A percentile compares a stretch with the other conserved stretches of the same genome.
phyloP scores from a whole-genome alignment of 208 protist species.

The Wallacemonas sp. region DNA sequence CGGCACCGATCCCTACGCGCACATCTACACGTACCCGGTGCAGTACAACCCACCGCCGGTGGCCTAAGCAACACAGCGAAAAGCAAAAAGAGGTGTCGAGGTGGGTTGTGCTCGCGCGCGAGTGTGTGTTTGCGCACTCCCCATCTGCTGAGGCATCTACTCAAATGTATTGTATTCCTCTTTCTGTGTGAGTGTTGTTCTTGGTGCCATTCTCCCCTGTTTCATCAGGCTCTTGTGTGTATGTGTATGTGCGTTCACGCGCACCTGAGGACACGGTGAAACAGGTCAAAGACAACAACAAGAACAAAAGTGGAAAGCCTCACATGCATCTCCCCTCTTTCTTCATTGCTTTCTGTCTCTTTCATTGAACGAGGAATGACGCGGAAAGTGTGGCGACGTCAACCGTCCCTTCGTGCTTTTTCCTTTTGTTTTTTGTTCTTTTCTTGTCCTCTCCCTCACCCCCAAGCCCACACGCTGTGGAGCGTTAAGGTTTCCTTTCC shows the following conservation, averaged over 20 bases:
- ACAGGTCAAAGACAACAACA: too few species aligned
- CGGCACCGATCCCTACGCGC: constrained; percentile 74
- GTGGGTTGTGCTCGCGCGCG: background rate
- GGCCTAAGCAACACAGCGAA: constrained; percentile 21
- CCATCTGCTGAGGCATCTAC: too few species aligned
- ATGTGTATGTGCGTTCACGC: constrained; percentile 11
- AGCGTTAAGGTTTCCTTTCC: too few species aligned
- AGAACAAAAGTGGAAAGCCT: constrained; percentile 15
- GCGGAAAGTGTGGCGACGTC: too few species aligned
- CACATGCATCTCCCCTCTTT: background rate
- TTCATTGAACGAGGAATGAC: too few species aligned
- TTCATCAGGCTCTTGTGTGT: background rate
- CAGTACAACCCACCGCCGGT: constrained; percentile 70
- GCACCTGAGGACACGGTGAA: too few species aligned
- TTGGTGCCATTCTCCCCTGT: too few species aligned
- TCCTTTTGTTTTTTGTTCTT: constrained; percentile 29
- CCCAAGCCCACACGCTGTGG: too few species aligned
- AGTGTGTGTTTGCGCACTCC: constrained; percentile 18
- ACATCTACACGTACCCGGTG: constrained; percentile 81
- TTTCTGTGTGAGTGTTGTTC: too few species aligned
- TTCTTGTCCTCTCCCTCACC: background rate
- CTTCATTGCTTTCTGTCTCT: too few species aligned
- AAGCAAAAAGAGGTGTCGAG: too few species aligned
- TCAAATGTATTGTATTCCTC: too few species aligned
- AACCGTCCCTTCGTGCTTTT: constrained; percentile 12